Base-by-base conservation (phyloP, 2,329 filamentous ascomycete genomes). In the Fonsecaea multimorphosa region DNA sequence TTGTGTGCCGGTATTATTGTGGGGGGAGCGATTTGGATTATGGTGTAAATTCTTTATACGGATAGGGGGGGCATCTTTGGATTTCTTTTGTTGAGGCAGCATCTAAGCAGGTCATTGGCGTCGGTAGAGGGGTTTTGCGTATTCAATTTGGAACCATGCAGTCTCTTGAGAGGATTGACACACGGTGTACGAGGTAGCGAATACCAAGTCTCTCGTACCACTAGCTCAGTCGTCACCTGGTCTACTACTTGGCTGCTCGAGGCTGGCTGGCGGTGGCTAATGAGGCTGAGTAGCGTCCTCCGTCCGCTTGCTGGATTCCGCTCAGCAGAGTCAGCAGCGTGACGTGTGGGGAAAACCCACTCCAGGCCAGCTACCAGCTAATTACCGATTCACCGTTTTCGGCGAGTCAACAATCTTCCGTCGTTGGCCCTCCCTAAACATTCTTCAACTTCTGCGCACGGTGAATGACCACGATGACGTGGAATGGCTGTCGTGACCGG, bases 21-120 rank as follows among this genome's bases (percentile, higher is more conserved):
- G 38, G 75, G 72, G 1, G 68, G 76, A 58, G 68, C 75, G 53
- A 69, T 69, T 27, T 79, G 74, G 70, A 70, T 78, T 70, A 65
- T 78, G 38, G 32, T 76, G 40, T 76, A 60, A 19, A 31, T 8
- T 11, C 19, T 49, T 9, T 49, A 24, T 27, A 49, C 9, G 19
- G 14, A 24, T 24, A n/a, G 19, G 8, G 44, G 24, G 22, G 9
- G 44, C 44, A 49, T 14, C 22, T 27, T 24, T 14, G 19, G 44
- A 49, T 9, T 49, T 27, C 22, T 27, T n/a, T 49, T 24, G 40
- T 27, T 49, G 36, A 55, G 16, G 52, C 49, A 56, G 11, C 49
- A 57, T 61, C 63, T 40, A 31, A 19, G 40, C 51, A 38, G 49
- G 36, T 60, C 57, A 24, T 24, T 12, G 44, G 44, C 3, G 44